These are phyloP conservation scores for Fusarium clavum DNA, from an alignment of 2,329 filamentous ascomycete genomes.

Conservation along the genomic window DNA sequence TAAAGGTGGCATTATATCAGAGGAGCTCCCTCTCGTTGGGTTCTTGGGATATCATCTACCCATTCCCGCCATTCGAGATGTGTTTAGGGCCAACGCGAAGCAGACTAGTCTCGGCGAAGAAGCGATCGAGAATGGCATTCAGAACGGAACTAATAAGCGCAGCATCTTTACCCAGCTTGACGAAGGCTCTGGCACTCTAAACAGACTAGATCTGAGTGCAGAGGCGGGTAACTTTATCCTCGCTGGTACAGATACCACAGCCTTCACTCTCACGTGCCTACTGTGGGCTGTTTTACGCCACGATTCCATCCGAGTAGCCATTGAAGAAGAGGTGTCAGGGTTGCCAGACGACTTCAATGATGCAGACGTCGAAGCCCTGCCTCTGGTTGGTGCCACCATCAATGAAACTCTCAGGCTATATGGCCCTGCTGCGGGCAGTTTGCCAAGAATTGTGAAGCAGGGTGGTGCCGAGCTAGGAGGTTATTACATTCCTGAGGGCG, in stretches of 20 bases:
- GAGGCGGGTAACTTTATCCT: slow-evolving; percentile 6
- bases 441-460: slow-evolving; percentile 2
- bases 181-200: background rate
- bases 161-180: slow-evolving; percentile 1
- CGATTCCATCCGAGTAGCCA: background rate
- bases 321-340: background rate
- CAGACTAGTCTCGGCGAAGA: background rate
- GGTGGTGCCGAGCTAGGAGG: background rate
- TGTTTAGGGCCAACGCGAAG: background rate
- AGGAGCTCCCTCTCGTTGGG: background rate
- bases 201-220: background rate
- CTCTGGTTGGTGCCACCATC: background rate
- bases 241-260: background rate
- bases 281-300: background rate
- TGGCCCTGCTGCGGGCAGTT: slow-evolving; percentile 6
- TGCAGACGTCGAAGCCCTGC: background rate
- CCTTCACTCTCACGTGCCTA: slow-evolving; percentile 3
- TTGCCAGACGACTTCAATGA: background rate
- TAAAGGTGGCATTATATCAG: background rate
- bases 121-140: background rate
- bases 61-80: background rate
- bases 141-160: background rate
- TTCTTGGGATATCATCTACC: background rate
- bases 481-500: background rate
- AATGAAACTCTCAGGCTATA: slow-evolving; percentile 17